Evolutionary conservation across 2,329 filamentous ascomycete species (phyloP).

Genomic region (Beauveria varroae): DNA sequence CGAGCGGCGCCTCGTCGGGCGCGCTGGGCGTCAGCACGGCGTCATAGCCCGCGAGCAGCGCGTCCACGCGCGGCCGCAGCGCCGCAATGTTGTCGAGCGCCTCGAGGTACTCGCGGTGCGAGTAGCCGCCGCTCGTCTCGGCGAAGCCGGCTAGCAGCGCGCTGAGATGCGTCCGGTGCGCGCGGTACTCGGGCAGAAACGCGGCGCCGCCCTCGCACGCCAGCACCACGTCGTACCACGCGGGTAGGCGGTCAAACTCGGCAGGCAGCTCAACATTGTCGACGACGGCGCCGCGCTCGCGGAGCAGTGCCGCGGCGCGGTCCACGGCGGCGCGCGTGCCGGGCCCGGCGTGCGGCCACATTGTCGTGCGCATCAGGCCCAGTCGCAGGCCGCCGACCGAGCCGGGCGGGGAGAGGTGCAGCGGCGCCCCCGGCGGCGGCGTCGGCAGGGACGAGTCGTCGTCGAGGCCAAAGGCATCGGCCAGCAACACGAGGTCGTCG

Average conservation of each 20-base stretch:
- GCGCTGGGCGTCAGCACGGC: constrained; percentile 53
- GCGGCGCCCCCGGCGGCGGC: fast-evolving
- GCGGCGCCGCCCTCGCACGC: constrained; percentile 43
- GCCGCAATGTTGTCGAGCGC: constrained; percentile 47
- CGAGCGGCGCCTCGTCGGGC: constrained; percentile 47
- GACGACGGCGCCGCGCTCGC: constrained; percentile 42
- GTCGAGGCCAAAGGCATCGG: constrained; percentile 43
- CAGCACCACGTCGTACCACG: constrained; percentile 46
- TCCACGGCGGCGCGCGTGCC: constrained; percentile 37
- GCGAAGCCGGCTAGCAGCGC: constrained; percentile 40
- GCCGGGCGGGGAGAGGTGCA: background rate
- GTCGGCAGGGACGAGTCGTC: constrained; percentile 36
- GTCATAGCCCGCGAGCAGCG: constrained; percentile 41
- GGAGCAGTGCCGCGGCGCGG: constrained; percentile 32
- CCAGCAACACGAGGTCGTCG: constrained; percentile 49
- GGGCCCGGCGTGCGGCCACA: constrained; percentile 40
- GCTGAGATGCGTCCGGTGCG: constrained; percentile 39
- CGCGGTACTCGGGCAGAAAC: constrained; percentile 47
- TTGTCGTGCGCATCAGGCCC: constrained; percentile 44
- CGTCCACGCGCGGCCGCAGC: constrained; percentile 47
- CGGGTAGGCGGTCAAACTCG: constrained; percentile 38
- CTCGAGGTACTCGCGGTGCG: constrained; percentile 40
- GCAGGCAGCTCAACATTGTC: constrained; percentile 47
- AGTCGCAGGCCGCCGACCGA: constrained; percentile 43
- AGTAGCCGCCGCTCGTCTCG: constrained; percentile 36